Base-by-base conservation (phyloP, 1,284 basidiomycete genomes). In the Blastosporella zonata region DNA sequence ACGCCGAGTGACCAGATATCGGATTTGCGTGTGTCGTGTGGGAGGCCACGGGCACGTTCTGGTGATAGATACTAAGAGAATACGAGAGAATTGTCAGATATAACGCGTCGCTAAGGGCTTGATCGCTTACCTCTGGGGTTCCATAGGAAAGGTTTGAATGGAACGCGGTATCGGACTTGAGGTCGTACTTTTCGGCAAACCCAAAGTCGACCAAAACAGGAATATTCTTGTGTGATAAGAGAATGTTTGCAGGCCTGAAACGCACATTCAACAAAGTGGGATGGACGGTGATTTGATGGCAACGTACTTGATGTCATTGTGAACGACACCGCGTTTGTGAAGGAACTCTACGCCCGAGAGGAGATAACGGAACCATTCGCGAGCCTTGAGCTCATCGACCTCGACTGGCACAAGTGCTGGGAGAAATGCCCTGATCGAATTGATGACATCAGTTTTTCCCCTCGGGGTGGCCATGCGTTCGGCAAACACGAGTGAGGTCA, bases 1-100 rank as follows among this genome's bases (percentile, higher is more conserved):
- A 97, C 77, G 6, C 93, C 93, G 0, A 97, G 80, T 2, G 93
- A 88, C 91, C 93, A 97, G 31, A 97, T 78, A 59, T 97, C 94
- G 0, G 89, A 87, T 64, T 92, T 88, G 47, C 94, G 84, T 41
- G 94, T 96, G 61, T 97, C 94, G 59, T 97, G 94, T 3, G 81
- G 80, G 41, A 87, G 74, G 2, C 92, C 92, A 36, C 83, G 79
- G 1, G 93, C 92, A 6, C 94, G 82, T 63, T 93, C 89, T 0
- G 93, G 93, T 9, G 90, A 87, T 6, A 96, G 79, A 65, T 94
- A 94, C 87, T 92, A 51, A 29, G 39, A 3, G 20, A 43, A 21
- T 46, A 15, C 7, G 20, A n/a, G 22, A 36, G 21, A 25, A 38
- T 17, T 59, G 60, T 43, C 47, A 48, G 57, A n/a, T 53, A 50